Percentiles rank a stretch among this genome's conserved stretches.
Evolutionary conservation across 2,329 filamentous ascomycete genomes (phyloP).

Genomic region (Diaporthe ilicicola): DNA sequence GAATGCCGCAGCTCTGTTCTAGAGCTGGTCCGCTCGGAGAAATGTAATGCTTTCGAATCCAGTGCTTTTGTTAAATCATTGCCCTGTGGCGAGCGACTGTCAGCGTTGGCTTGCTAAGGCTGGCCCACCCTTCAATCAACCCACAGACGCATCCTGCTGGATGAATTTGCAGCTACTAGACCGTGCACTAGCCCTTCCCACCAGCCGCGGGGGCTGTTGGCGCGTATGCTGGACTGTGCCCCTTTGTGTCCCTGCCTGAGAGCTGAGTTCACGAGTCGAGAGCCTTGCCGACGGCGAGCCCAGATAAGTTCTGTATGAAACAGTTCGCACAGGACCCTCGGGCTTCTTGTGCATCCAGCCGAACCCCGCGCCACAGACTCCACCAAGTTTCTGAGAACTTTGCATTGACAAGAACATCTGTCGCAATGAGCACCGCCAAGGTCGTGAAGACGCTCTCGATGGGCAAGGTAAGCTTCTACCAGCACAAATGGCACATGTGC

Average conservation of each 20-base stretch:
- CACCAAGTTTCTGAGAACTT: not conserved
- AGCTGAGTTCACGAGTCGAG: not conserved
- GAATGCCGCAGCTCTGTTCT: not conserved
- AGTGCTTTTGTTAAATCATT: not conserved
- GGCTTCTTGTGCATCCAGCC: too few species aligned
- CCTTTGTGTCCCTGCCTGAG: not conserved
- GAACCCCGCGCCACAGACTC: not conserved
- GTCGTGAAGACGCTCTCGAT: conserved; percentile 17
- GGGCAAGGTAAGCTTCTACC: conserved; percentile 4
- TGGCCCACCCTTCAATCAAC: not conserved
- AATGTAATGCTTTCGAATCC: too few species aligned
- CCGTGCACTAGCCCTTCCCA: too few species aligned
- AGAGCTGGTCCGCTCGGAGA: too few species aligned
- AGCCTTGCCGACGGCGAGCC: not conserved
- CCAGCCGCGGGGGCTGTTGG: too few species aligned
- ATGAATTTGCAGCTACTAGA: not conserved
- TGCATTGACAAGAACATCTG: not conserved
- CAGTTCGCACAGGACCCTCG: too few species aligned
- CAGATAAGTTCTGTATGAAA: not conserved
- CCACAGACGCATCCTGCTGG: not conserved
- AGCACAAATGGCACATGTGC: too few species aligned
- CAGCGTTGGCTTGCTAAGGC: not conserved
- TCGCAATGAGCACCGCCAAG: conserved; percentile 1
- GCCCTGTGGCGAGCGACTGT: not conserved
- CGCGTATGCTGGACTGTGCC: not conserved